These are phyloP conservation scores for Epithemia pelagica DNA, from an alignment of 108 stramenopile genomes.

Conservation along the genomic window DNA sequence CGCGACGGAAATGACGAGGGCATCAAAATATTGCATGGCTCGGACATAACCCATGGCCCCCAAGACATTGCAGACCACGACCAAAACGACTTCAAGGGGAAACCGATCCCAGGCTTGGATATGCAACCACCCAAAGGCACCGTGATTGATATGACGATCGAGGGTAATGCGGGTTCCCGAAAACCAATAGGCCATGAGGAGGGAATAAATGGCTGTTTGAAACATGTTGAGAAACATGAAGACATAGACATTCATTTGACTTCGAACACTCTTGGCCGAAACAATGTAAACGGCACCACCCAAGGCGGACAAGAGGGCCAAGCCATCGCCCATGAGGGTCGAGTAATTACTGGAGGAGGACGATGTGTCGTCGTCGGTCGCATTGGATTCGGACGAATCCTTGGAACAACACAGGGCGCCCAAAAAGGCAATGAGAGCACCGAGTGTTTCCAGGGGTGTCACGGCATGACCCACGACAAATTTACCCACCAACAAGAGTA, in stretches of 20 bases:
- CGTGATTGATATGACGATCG: constrained; percentile 27
- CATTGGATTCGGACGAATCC: constrained; percentile 8
- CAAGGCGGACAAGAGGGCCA: constrained; percentile 23
- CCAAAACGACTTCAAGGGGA: constrained; percentile 40
- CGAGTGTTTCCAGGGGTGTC: constrained; percentile 22
- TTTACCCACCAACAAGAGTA: constrained; percentile 34
- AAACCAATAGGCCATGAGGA: constrained; percentile 22
- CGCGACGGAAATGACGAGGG: constrained; percentile 38
- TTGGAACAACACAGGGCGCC: constrained; percentile 37
- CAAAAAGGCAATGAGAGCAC: constrained; percentile 31
- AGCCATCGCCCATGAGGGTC: constrained; percentile 28
- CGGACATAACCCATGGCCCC: constrained; percentile 61
- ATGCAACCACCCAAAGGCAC: constrained; percentile 46
- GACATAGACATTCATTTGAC: constrained; percentile 18
- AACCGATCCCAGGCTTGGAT: constrained; percentile 27
- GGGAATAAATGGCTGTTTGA: constrained; percentile 22
- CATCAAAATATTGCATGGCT: constrained; percentile 60
- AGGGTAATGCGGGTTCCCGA: constrained; percentile 17
- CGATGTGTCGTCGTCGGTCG: background rate
- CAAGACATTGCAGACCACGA: constrained; percentile 40
- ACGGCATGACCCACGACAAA: constrained; percentile 22
- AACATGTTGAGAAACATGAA: constrained; percentile 62
- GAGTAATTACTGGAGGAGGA: background rate
- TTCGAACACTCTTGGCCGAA: constrained; percentile 30
- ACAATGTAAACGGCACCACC: constrained; percentile 17